Evolutionary conservation across 2,329 filamentous ascomycete species (phyloP).

Genomic region (Ceratocystis variospora): DNA sequence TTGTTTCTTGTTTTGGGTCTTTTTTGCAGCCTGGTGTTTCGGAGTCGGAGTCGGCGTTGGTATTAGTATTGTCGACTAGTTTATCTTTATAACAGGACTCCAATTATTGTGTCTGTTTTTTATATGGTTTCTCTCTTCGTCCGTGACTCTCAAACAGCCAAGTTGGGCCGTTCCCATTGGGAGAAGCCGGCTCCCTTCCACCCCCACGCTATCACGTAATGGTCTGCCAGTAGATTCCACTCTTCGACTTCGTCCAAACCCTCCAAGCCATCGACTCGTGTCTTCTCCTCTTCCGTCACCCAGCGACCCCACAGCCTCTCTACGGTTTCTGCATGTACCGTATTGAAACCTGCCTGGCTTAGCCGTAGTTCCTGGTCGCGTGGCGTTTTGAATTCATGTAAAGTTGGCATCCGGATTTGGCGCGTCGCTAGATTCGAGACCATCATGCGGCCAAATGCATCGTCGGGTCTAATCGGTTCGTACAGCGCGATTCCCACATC

Average conservation of each 20-base stretch:
- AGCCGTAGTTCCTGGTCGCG: constrained; percentile 56
- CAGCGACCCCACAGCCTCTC: constrained; percentile 60
- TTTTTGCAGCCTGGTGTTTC: not conserved
- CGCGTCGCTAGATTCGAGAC: constrained; percentile 72
- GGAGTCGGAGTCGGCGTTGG: constrained; percentile 6
- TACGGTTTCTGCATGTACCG: constrained; percentile 32
- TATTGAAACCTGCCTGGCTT: constrained; percentile 48
- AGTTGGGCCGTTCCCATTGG: constrained; percentile 4
- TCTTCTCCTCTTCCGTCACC: constrained; percentile 57
- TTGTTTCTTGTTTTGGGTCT: not conserved
- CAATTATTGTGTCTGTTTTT: not conserved
- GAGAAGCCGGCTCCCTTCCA: constrained; percentile 45
- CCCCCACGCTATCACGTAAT: constrained; percentile 86
- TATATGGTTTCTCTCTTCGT: not conserved
- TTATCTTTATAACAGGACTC: not conserved
- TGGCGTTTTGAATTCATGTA: constrained; percentile 57
- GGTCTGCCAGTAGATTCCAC: constrained; percentile 70
- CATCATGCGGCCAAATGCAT: constrained; percentile 87
- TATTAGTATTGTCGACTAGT: not conserved
- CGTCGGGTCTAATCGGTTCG: constrained; percentile 72
- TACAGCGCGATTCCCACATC: constrained; percentile 57
- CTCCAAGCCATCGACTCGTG: constrained; percentile 64
- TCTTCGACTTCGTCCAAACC: constrained; percentile 93
- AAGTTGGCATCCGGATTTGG: constrained; percentile 70
- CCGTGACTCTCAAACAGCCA: not conserved